Conservation (phyloP, 345 rosid species). For the Gossypium sturtianum region DNA sequence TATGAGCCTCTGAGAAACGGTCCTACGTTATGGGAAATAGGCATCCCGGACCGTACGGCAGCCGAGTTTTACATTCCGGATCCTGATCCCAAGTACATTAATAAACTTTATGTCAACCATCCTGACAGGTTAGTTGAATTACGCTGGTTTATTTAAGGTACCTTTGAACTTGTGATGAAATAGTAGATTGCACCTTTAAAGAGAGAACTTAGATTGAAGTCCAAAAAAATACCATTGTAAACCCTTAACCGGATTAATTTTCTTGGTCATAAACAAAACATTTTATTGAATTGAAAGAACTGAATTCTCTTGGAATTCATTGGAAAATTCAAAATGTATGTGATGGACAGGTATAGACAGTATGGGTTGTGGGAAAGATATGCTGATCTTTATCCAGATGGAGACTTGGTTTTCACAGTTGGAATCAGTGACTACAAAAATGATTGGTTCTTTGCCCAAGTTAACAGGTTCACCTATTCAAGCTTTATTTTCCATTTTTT, state of each 20-base stretch:
- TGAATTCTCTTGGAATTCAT: neutral
- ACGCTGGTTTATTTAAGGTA: neutral
- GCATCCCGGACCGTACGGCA: slow-evolving; percentile 77
- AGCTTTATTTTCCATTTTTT: neutral
- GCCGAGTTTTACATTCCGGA: slow-evolving; percentile 80
- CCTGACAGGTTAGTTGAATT: slow-evolving; percentile 42
- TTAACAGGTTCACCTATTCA: slow-evolving; percentile 46
- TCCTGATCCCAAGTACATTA: slow-evolving; percentile 51
- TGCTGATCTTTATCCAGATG: slow-evolving; percentile 59
- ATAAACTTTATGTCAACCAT: slow-evolving; percentile 52
- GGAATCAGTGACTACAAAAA: slow-evolving; percentile 43
- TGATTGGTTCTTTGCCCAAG: slow-evolving; percentile 88
- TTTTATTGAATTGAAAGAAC: neutral
- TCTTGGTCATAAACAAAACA: too few species aligned
- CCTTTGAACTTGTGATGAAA: neutral
- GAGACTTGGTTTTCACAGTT: slow-evolving; percentile 60
- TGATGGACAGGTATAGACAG: slow-evolving; percentile 58
- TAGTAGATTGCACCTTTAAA: too few species aligned
- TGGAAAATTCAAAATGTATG: neutral
- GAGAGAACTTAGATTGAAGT: too few species aligned
- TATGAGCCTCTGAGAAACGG: slow-evolving; percentile 78
- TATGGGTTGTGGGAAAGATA: slow-evolving; percentile 92
- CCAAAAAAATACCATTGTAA: too few species aligned
- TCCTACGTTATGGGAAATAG: slow-evolving; percentile 85
- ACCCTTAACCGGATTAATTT: too few species aligned